Percentiles rank a stretch among this genome's conserved stretches.
Evolutionary conservation across 805 yeast species (phyloP).

Genomic region (Brettanomyces nanus): DNA sequence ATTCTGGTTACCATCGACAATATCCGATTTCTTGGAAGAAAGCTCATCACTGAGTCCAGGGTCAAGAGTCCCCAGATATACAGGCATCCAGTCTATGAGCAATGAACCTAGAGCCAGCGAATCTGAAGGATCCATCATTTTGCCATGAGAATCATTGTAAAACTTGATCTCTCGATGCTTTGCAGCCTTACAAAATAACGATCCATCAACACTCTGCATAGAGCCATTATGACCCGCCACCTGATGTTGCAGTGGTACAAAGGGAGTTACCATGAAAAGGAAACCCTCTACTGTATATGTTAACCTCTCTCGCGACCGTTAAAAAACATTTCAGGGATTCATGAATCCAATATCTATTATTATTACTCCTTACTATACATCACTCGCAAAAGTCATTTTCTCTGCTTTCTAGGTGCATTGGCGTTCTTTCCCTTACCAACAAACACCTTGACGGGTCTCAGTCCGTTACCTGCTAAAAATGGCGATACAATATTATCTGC

Average conservation of each 20-base stretch:
- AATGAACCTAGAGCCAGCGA: conserved; percentile 26
- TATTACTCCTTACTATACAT: too few relatives aligned
- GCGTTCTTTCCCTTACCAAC: conserved; percentile 84
- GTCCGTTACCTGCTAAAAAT: conserved; percentile 58
- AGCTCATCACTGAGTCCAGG: conserved; percentile 32
- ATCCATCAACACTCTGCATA: conserved; percentile 51
- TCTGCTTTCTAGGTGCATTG: conserved; percentile 48
- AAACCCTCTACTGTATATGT: conserved; percentile 10
- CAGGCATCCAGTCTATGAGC: conserved; percentile 53
- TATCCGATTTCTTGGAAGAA: conserved; percentile 4
- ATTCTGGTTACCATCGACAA: conserved; percentile 10
- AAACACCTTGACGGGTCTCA: conserved; percentile 52
- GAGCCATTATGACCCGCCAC: conserved; percentile 95
- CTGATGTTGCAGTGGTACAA: conserved; percentile 43
- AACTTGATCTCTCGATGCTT: conserved; percentile 63
- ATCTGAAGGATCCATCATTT: conserved; percentile 4
- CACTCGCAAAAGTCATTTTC: conserved; percentile 7
- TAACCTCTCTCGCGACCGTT: too few relatives aligned
- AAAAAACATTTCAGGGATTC: too few relatives aligned
- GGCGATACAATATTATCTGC: conserved; percentile 86
- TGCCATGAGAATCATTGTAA: conserved; percentile 35
- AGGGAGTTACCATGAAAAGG: too few relatives aligned
- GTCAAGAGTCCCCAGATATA: conserved; percentile 50
- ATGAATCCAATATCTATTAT: not conserved
- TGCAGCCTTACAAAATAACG: conserved; percentile 67